Conservation (phyloP, 78 protist genomes). For the Cavenderia fasciculata region DNA sequence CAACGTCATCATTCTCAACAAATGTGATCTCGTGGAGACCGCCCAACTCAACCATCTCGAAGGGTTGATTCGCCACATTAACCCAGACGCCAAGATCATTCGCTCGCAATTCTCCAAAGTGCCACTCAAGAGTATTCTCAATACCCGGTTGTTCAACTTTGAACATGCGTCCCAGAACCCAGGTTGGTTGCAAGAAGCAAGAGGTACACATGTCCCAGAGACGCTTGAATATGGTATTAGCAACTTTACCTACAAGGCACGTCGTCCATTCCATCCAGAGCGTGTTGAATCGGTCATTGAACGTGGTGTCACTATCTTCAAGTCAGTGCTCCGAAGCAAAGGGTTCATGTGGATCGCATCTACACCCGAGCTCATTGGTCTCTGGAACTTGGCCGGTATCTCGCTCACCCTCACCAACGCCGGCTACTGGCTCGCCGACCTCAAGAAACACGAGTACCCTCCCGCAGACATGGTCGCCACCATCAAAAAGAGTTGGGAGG, state of each 20-base stretch:
- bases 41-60: background rate
- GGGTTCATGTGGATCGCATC: conserved; percentile 79
- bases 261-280: conserved; percentile 94
- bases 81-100: conserved; percentile 79
- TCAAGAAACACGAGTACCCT: conserved; percentile 58
- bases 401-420: background rate
- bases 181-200: conserved; percentile 86
- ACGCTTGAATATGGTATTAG: conserved; percentile 89
- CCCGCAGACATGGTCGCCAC: background rate
- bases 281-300: conserved; percentile 19
- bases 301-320: background rate
- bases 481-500: conserved; percentile 17
- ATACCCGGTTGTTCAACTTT: conserved; percentile 79
- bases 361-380: conserved; percentile 51
- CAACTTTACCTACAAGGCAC: conserved; percentile 80
- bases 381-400: conserved; percentile 44
- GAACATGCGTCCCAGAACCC: conserved; percentile 67
- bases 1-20: conserved; percentile 92
- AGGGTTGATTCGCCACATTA: conserved; percentile 31
- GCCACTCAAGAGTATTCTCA: conserved; percentile 55
- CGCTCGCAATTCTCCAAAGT: conserved; percentile 42
- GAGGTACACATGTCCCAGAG: conserved; percentile 85
- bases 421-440: conserved; percentile 78
- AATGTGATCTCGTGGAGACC: conserved; percentile 49
- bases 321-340: conserved; percentile 42